Base-by-base conservation (phyloP, 768 basidiomycete genomes). In the Mrakia blollopis region DNA sequence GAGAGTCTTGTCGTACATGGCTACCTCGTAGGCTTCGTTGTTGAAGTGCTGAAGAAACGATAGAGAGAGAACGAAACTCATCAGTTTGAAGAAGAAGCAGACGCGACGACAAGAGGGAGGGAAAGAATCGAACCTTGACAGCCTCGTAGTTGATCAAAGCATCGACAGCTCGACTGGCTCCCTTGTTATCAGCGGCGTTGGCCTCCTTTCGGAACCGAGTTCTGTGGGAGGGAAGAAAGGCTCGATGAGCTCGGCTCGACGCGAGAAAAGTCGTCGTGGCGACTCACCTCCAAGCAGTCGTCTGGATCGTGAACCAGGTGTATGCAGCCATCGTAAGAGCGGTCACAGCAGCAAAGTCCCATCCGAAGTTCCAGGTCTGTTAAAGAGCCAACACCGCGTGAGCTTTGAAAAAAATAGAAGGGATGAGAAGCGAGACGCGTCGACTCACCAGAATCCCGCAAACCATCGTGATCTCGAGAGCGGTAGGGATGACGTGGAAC, bases 71-170 rank as follows among this genome's bases (percentile, higher is more conserved):
- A 28, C 13, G 0, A 60, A 61, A n/a, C 35, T 23, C 23, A 30
- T 50, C 73, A 79, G 21, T 8, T 11, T 3, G 18, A 11, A 52
- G 32, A 65, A 28, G 25, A 21, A 62, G 54, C 23, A n/a, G 32
- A 65, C 30, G 32, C 61, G 28, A 2, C 60, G 28, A 63, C 60
- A 23, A 28, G 2, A 30, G 2, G 18, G 30, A 44, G 32, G 28
- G 63, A 39, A n/a, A 32, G 37, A n/a, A 23, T 73, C 84, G 41
- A 79, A 94, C 95, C 88, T 98, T 99, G 81, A 99, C 97, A 4
- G 97, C 97, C 82, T 99, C 97, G 81, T 93, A 98, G 82, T 99
- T 99, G 83, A 99, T 96, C 62, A 99, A 85, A 0, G 95, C 93
- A 82, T 99, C 97, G 4, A 98, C 93, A 3, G 93, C 92, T 2